Evolutionary conservation across 495 filamentous ascomycete genomes (phyloP), one percentile per base, ranked within the genome.

Genomic region (Neurospora sp.): DNA sequence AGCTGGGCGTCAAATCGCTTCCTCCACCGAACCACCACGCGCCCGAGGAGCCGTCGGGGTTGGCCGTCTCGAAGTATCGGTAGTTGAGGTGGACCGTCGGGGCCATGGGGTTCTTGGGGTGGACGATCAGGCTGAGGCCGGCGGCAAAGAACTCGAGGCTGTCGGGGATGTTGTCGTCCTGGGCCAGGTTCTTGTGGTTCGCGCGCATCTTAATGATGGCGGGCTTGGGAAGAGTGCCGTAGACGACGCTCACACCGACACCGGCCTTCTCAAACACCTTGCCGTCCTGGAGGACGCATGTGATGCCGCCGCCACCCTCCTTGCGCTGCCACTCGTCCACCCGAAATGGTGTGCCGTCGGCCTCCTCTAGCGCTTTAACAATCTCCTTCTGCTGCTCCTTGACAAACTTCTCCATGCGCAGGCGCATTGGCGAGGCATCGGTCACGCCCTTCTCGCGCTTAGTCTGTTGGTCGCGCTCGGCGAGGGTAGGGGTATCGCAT

Each of bases 11-110:
- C 69, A 99, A 82, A 84, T 99, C 96, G 7, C 92, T 94, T 38
- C 96, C 96, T 31, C 96, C 96, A 59, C 96, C 96, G 75, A 97
- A 99, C 96, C 96, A 99, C 96, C 96, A 99, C 1, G 91, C 87
- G 68, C 93, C 90, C 18, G 92, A 89, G 6, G 85, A 87, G 9
- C 91, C 92, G 74, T 91, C 88, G 9, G 87, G 82, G 73, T 92
- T 92, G 78, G 90, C 90, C 8, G 96, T 99, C 85, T 99, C 96
- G 79, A 99, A 99, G 84, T 99, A 99, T 4, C 96, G 88, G 85
- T 99, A 99, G 85, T 99, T 99, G 73, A 99, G 86, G 81, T 99
- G 96, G 27, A 99, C 94, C 0, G 96, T 99, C 0, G 96, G 96
- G 22, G 94, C 95, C 91, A 96, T 97, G 37, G 96, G 96, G 82